Conservation (phyloP, 2,329 filamentous ascomycete species). For the Aureobasidium melanogenum region DNA sequence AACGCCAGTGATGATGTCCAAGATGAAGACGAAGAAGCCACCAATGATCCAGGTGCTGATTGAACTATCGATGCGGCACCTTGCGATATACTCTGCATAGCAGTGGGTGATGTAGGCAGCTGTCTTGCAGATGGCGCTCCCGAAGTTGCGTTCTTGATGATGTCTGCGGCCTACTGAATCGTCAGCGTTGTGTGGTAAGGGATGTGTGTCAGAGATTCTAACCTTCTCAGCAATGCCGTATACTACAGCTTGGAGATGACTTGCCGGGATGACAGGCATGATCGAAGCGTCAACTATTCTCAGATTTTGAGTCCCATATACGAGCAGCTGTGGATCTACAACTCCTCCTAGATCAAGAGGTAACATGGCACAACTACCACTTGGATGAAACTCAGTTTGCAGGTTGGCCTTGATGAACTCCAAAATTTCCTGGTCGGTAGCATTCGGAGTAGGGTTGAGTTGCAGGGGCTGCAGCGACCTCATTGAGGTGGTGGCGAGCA, state of each 20-base stretch:
- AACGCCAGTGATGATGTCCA: too few relatives aligned
- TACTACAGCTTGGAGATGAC: constrained; percentile 25
- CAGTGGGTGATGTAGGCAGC: not conserved
- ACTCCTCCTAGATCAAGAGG: constrained; percentile 41
- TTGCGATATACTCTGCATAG: not conserved
- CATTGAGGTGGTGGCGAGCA: constrained; percentile 20
- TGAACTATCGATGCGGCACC: not conserved
- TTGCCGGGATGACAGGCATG: constrained; percentile 36
- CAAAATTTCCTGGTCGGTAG: constrained; percentile 22
- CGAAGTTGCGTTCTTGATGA: constrained; percentile 31
- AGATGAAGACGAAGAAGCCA: not conserved
- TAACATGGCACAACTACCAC: constrained; percentile 45
- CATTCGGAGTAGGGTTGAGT: constrained; percentile 19
- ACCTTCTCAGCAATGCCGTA: constrained; percentile 34
- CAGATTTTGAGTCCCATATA: constrained; percentile 37
- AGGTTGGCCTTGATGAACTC: constrained; percentile 22
- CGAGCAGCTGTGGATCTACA: constrained; percentile 35
- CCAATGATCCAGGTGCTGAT: not conserved
- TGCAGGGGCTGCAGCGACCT: constrained; percentile 18
- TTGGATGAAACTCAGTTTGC: constrained; percentile 41
- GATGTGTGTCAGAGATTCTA: not conserved
- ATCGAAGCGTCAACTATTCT: constrained; percentile 39
- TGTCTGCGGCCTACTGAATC: constrained; percentile 34
- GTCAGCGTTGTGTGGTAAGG: not conserved
- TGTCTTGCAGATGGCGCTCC: not conserved